Base-by-base conservation (phyloP, 768 basidiomycete genomes). In the Wakefieldia striispora region DNA sequence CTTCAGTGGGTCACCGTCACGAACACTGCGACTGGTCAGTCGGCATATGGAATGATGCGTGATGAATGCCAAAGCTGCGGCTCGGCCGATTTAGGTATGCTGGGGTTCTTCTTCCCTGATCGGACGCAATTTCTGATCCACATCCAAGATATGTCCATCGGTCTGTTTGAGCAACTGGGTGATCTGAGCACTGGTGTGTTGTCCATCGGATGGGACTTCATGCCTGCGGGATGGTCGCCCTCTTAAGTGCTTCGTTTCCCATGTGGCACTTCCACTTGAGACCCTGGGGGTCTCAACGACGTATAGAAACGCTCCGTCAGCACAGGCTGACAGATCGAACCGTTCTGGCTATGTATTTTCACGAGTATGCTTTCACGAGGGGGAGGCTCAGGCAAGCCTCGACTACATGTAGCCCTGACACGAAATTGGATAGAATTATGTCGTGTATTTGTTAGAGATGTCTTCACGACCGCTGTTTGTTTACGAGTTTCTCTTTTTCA, bases 31-130 rank as follows among this genome's bases (percentile, higher is more conserved):
- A 84, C 77, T 52, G 78, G 77, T 52, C 69, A 76, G 50, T 69
- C 53, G 33, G 76, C 74, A 23, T 78, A 74, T 49, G 83, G 76
- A 40, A 66, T 66, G 51, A 74, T 76, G 47, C 72, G 72, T 29
- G 87, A 89, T 63, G 74, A 75, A 62, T 89, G 87, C 67, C 65
- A 70, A 26, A 66, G 76, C 19, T 89, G 87, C 64, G 70, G 61
- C 29, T 51, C 70, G 1, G 55, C 60, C 50, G 80, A 82, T 59
- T 68, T 89, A 53, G 87, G 86, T 87, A 64, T 51, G 77, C 12
- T 7, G 67, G 33, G 7, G 12, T 26, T 19, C 23, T 7, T 16
- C 3, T 26, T 17, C 38, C 37, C 36, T 49, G 11, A 13, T 13
- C 17, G 20, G 20, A 31, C 13, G 7, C 33, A 24, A 39, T 54